phyloP scores from a whole-genome alignment of 2,329 filamentous ascomycete species.

The Colletotrichum salicis region DNA sequence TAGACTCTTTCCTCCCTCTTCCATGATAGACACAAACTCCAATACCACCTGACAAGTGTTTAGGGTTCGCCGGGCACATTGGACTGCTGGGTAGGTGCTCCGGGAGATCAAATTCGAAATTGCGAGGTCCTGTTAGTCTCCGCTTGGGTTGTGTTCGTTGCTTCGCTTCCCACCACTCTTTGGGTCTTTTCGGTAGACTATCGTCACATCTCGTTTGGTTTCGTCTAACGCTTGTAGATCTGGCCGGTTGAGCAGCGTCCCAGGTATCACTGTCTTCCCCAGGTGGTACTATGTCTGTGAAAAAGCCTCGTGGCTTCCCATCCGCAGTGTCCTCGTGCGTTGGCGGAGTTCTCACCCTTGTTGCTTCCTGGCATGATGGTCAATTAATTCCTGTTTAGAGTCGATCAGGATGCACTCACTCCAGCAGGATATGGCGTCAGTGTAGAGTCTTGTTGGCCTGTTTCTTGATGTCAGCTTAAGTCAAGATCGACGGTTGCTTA shows the following conservation, averaged over 20 bases:
- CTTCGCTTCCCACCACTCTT: conserved; percentile 51
- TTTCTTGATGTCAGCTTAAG: neutral
- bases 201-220: conserved; percentile 37
- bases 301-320: conserved; percentile 53
- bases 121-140: conserved; percentile 20
- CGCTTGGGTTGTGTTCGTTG: conserved; percentile 39
- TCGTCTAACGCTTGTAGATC: neutral
- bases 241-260: conserved; percentile 9
- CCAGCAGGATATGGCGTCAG: conserved; percentile 47
- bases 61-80: conserved; percentile 61
- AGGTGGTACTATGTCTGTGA: conserved; percentile 52
- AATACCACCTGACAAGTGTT: conserved; percentile 55
- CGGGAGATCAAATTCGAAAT: conserved; percentile 61
- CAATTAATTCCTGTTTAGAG: neutral
- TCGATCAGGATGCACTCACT: conserved; percentile 38
- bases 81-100: conserved; percentile 63
- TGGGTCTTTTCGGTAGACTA: conserved; percentile 40
- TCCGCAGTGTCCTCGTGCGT: conserved; percentile 51
- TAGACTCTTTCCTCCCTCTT: conserved; percentile 40
- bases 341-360: conserved; percentile 59
- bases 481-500: neutral
- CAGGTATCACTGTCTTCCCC: conserved; percentile 26
- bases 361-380: conserved; percentile 54
- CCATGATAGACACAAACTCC: conserved; percentile 64
- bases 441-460: conserved; percentile 34